Conservation (phyloP, 805 yeast species). For the Cyberlindnera americana region DNA sequence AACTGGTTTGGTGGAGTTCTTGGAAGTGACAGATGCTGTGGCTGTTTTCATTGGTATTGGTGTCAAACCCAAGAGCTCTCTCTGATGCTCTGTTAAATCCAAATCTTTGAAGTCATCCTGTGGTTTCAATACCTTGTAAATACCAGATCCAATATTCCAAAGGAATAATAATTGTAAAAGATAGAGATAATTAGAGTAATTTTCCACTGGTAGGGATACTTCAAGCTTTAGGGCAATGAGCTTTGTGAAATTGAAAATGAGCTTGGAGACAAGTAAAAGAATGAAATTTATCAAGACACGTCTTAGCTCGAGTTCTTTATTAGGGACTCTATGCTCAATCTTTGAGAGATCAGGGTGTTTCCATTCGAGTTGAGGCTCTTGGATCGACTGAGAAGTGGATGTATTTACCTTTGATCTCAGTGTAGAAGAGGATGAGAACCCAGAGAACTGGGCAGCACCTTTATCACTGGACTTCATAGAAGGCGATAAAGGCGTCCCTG, state of each 20-base stretch:
- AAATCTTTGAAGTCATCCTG: constrained; percentile 32
- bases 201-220: background rate
- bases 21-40: constrained; percentile 26
- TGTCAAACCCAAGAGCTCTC: constrained; percentile 32
- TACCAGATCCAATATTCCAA: constrained; percentile 30
- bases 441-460: too few species aligned
- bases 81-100: constrained; percentile 30
- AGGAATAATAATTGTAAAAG: constrained; percentile 28
- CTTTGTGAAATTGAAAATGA: constrained; percentile 22
- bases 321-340: constrained; percentile 25
- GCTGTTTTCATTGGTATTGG: constrained; percentile 9
- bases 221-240: constrained; percentile 21
- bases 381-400: too few species aligned
- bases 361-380: constrained; percentile 14
- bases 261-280: constrained; percentile 29
- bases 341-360: constrained; percentile 10
- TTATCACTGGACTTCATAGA: background rate
- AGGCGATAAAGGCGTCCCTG: background rate
- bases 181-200: constrained; percentile 3
- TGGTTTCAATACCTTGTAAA: constrained; percentile 31
- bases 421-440: too few species aligned
- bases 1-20: background rate
- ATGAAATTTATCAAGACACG: constrained; percentile 33
- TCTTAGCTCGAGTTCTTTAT: constrained; percentile 38
- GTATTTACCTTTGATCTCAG: too few species aligned